Base-by-base conservation (phyloP, 139 green algal genomes). In the Volvox reticuliferus region DNA sequence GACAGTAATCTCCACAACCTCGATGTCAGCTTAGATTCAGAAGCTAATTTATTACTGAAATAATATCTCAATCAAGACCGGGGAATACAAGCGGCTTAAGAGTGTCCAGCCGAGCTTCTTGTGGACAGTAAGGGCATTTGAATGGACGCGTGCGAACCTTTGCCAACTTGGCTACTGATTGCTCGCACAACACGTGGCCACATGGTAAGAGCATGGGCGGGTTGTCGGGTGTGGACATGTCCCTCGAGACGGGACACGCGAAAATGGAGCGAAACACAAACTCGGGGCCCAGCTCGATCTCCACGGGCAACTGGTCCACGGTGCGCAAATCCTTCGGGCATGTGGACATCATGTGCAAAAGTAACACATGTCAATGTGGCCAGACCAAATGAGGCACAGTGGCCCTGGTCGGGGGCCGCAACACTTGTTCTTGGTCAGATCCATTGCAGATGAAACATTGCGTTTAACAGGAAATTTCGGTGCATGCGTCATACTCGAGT, bases 101-200 rank as follows among this genome's bases (percentile, higher is more conserved):
- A n/a, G 96, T 90, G 22, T 94, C 91, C 30, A 90, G 68, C 12
- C 94, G 95, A 20, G 95, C 94, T 92, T 99, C 98, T 44, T 93
- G 82, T 0, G 98, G 98, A 95, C 98, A 99, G 91, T 99, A 99
- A 0, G 98, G 98, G 93, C 98, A 99, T 93, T 99, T 99, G 94
- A 99, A 99, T 32, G 88, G 44, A 2, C 85, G 69, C 0, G 65
- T 95, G 73, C 90, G 82, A 24, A 85, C 93, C 87, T 98, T 98
- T 14, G 96, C 97, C 37, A 99, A 97, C 84, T 97, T 98, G 0
- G 36, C 37, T 17, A 61, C 65, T 63, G 24, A 62, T 76, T 95
- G 92, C 87, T 98, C 96, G 91, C 95, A 98, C 87, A 99, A 95
- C 87, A 98, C 97, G 88, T 99, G 98, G 21, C 97, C 97, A 91